Evolutionary conservation across 2,329 filamentous ascomycete species (phyloP).

Genomic region (Lanzia echinophila): DNA sequence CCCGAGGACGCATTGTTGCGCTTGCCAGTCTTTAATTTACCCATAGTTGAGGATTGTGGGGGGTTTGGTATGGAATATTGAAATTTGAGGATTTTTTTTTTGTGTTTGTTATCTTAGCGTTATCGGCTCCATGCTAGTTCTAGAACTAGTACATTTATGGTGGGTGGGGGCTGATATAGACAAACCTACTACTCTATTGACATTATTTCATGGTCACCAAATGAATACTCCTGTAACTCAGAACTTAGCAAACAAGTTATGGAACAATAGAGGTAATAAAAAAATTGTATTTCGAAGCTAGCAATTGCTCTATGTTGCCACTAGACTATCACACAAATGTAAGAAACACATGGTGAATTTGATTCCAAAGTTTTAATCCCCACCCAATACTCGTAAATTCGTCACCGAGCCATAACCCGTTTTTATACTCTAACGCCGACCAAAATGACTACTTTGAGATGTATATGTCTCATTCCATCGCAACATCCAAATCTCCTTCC

Average conservation of each 20-base stretch:
- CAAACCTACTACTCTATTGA: too few relatives aligned
- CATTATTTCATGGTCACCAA: too few relatives aligned
- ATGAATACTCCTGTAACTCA: too few relatives aligned
- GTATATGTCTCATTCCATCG: constrained; percentile 1
- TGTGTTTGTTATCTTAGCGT: background rate
- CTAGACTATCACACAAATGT: background rate
- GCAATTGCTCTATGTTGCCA: too few relatives aligned
- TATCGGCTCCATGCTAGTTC: background rate
- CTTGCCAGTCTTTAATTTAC: constrained; percentile 30
- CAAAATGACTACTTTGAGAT: background rate
- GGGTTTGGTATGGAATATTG: background rate
- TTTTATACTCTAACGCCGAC: background rate
- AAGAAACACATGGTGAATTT: background rate
- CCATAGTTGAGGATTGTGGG: constrained; percentile 20
- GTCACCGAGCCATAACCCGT: constrained; percentile 2
- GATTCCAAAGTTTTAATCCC: background rate
- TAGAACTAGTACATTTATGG: too few relatives aligned
- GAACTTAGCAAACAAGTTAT: too few relatives aligned
- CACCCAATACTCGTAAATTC: constrained; percentile 3
- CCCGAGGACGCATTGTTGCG: constrained; percentile 27
- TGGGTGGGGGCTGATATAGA: too few relatives aligned
- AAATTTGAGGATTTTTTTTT: constrained; percentile 5
- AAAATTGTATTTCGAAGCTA: too few relatives aligned
- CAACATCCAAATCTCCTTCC: background rate
- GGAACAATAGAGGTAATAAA: too few relatives aligned